Base-by-base conservation (phyloP, 2,329 filamentous ascomycete genomes). In the Chaetomium olivaceum region DNA sequence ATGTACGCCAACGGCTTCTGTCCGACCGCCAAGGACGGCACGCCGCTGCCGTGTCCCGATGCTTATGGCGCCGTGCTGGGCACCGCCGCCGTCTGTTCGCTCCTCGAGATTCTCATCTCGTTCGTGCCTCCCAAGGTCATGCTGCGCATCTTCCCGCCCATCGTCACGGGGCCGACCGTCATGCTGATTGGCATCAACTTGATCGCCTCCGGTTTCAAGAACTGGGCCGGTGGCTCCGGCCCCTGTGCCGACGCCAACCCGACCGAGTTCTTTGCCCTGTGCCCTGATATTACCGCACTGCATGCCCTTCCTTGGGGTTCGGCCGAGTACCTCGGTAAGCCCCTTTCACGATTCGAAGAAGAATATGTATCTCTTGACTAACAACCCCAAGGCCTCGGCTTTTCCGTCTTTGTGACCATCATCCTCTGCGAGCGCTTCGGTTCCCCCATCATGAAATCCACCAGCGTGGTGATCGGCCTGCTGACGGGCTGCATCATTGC, bases 361-460 rank as follows among this genome's bases (percentile, higher is more conserved):
- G 9, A 23, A 23, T 14, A 8, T n/a, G 25, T 19, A n/a, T 9
- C 11, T 8, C 33, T 5, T 25, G 2, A 58, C 62, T 60, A 19
- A 64, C 56, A 21, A 21, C 33, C n/a, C 19, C 16, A 83, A 14
- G 65, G 65, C 50, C 84, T 95, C 1, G 91, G 91, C 0, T 93
- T 95, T 79, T 87, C 87, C 54, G 91, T 93, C 43, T 94, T 94
- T 74, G 71, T 90, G 54, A 90, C 89, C 31, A 94, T 95, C 73
- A 89, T 95, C 67, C 74, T 94, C 14, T 91, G 90, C 74, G 91
- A 95, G 76, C 86, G 91, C 12, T 93, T 93, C 71, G 92, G 92
- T 1, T 85, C 90, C 0, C 91, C 92, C 0, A 90, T 95, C 70
- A 93, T 95, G 90, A 93, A 93, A 75, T 91, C 88, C 2, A 90